A percentile compares a stretch with the other conserved stretches of the same genome.
These are phyloP conservation scores for Ormosia emarginata DNA, from an alignment of 306 rosid species.

Conservation along the genomic window DNA sequence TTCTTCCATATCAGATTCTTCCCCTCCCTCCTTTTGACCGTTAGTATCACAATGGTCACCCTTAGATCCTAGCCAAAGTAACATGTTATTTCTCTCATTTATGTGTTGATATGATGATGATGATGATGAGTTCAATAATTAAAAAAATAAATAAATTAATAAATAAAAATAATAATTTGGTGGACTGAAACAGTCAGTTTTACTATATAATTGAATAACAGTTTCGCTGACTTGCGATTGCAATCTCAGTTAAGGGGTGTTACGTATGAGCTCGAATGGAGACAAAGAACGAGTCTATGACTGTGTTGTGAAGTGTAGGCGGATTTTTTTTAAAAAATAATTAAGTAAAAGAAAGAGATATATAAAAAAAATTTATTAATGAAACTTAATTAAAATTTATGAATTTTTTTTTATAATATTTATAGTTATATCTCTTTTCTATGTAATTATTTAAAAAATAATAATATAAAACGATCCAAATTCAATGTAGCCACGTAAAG, in stretches of 20 bases:
- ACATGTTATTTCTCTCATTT: neutral
- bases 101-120: neutral
- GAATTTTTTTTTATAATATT: too few species aligned
- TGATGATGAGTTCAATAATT: neutral
- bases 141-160: neutral
- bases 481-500: neutral
- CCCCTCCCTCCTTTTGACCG: neutral
- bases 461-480: too few species aligned
- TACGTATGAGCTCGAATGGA: neutral
- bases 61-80: neutral
- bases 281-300: neutral
- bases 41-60: neutral
- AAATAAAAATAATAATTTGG: neutral
- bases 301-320: neutral
- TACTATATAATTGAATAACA: neutral
- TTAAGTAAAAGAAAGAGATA: too few species aligned
- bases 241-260: neutral
- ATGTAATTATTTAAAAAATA: too few species aligned
- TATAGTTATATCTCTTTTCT: too few species aligned
- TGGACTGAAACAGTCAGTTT: neutral
- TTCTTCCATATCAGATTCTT: slow-evolving; percentile 32
- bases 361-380: too few species aligned
- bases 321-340: too few species aligned
- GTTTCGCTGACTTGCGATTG: neutral
- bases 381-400: too few species aligned